Conservation (phyloP, 164 flowering plant genomes). For the Nymphaea thermarum region DNA sequence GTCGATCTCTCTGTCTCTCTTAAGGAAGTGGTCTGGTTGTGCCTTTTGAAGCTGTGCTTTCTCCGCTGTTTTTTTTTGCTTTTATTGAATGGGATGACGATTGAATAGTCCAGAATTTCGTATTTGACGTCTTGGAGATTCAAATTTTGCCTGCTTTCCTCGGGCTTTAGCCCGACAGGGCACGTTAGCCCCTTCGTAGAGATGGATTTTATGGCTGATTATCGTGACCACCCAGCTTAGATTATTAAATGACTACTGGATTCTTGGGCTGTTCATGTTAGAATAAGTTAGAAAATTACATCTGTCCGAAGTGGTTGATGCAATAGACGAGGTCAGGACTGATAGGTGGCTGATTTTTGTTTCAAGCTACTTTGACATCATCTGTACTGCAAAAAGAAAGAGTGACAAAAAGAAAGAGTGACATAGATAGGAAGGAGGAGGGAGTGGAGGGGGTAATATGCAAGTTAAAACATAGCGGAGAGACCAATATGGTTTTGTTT, state of each 20-base stretch:
- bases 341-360: too few species aligned
- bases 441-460: too few species aligned
- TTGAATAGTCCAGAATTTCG: neutral
- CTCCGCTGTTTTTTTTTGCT: neutral
- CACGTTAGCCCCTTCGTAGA: neutral
- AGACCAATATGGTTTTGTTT: too few species aligned
- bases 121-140: neutral
- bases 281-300: neutral
- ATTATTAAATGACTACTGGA: neutral
- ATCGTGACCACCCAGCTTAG: neutral
- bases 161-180: too few species aligned
- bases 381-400: too few species aligned
- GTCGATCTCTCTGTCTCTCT: constrained; percentile 4
- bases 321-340: neutral
- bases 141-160: neutral
- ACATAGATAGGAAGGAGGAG: too few species aligned
- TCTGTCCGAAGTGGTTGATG: neutral
- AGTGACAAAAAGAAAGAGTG: too few species aligned
- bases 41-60: neutral
- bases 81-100: neutral
- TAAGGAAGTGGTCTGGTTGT: neutral
- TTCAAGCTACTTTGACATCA: too few species aligned
- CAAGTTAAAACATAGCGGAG: too few species aligned
- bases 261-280: neutral
- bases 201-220: neutral